These are phyloP conservation scores for Ganoderma lucidum DNA, from an alignment of 1,284 basidiomycete genomes.

Conservation along the genomic window DNA sequence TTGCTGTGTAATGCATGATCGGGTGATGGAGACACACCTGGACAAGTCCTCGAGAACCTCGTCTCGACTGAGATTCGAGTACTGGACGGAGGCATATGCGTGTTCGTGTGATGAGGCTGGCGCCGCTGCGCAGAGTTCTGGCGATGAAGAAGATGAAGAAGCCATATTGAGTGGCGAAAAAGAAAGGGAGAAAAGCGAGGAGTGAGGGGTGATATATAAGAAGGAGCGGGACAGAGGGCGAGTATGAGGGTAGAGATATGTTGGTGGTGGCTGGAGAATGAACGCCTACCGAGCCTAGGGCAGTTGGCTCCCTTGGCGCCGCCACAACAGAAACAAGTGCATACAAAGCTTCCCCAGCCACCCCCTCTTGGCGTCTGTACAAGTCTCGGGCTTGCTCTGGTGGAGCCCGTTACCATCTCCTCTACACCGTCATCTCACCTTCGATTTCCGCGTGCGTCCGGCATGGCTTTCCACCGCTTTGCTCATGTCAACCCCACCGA, in stretches of 20 bases:
- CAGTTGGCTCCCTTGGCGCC: conserved; percentile 28
- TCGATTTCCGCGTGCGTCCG: not conserved
- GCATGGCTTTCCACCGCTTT: conserved; percentile 3
- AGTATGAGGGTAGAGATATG: conserved; percentile 27
- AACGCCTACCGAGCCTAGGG: conserved; percentile 27
- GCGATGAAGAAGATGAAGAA: conserved; percentile 74
- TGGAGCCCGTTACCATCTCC: not conserved
- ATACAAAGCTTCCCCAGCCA: conserved; percentile 16
- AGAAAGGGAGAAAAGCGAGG: conserved; percentile 36
- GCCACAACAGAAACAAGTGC: conserved; percentile 32
- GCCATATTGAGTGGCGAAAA: conserved; percentile 49
- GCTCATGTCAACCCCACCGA: conserved; percentile 27
- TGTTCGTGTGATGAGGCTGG: conserved; percentile 46
- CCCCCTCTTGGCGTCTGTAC: not conserved
- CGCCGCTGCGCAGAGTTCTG: conserved; percentile 66
- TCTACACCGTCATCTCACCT: conserved; percentile 8
- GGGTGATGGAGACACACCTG: conserved; percentile 56
- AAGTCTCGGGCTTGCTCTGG: not conserved
- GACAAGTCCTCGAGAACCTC: conserved; percentile 92
- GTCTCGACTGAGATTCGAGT: conserved; percentile 52
- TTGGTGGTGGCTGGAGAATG: conserved; percentile 33
- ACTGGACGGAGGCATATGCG: conserved; percentile 33
- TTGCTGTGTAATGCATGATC: conserved; percentile 7
- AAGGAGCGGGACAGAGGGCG: conserved; percentile 31
- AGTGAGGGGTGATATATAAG: conserved; percentile 42